Percentiles rank a stretch among this genome's conserved stretches.
phyloP scores from a whole-genome alignment of 140 eudicot genomes.

The Ambrosia hybrid region DNA sequence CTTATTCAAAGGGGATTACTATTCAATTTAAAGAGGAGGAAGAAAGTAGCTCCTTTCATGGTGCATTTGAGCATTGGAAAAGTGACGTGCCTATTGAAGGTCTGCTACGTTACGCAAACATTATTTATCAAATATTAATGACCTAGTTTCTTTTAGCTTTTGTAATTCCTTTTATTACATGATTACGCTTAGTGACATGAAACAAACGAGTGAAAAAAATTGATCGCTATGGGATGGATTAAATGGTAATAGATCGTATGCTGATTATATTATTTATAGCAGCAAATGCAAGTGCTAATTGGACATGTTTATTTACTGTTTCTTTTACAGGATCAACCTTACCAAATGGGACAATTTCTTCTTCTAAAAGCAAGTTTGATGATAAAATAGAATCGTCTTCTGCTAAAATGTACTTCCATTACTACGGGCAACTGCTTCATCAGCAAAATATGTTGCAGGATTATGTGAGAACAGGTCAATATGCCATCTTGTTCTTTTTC shows the following conservation, averaged over 20 bases:
- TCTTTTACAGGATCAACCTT: constrained; percentile 47
- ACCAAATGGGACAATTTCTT: constrained; percentile 55
- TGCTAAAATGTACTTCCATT: constrained; percentile 95
- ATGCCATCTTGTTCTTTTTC: constrained; percentile 9
- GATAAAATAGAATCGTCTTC: constrained; percentile 92
- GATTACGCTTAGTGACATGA: not conserved
- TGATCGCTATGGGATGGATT: not conserved
- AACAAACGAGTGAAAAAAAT: not conserved
- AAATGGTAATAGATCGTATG: not conserved
- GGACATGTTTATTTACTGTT: constrained; percentile 11
- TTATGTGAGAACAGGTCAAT: constrained; percentile 91
- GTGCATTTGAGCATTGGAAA: constrained; percentile 89
- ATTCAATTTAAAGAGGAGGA: constrained; percentile 78
- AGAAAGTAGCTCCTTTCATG: constrained; percentile 79
- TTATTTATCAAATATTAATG: constrained; percentile 9
- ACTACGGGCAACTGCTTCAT: constrained; percentile 88
- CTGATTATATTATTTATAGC: not conserved
- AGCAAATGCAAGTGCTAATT: not conserved
- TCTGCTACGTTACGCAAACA: constrained; percentile 14
- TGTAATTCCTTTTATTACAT: constrained; percentile 9
- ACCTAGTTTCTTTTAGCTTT: not conserved
- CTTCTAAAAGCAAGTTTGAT: constrained; percentile 80
- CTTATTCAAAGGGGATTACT: constrained; percentile 69
- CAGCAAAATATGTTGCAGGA: constrained; percentile 99
- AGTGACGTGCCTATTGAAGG: constrained; percentile 63